Conservation (phyloP, 225 moss, liverwort and hornwort species). For the Asterella californica region DNA sequence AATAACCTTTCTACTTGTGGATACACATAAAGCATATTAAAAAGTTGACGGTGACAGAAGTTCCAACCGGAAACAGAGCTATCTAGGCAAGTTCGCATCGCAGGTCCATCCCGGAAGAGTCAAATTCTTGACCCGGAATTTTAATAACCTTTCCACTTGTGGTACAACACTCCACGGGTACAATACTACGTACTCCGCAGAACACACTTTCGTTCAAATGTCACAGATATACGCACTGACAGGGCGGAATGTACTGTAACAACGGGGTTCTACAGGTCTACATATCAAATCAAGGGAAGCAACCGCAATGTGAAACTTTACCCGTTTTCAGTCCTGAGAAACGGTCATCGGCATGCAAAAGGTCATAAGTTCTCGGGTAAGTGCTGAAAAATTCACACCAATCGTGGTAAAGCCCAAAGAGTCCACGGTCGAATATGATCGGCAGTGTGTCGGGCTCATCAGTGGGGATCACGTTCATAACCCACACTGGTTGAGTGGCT, state of each 20-base stretch:
- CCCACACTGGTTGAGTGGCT: conserved; percentile 51
- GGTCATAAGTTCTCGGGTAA: conserved; percentile 82
- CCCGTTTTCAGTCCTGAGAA: conserved; percentile 56
- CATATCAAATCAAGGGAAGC: neutral
- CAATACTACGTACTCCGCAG: neutral
- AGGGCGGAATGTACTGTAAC: neutral
- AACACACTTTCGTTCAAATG: neutral
- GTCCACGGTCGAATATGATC: conserved; percentile 71
- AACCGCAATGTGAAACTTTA: conserved; percentile 2
- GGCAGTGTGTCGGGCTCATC: conserved; percentile 79
- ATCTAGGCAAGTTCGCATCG: no score
- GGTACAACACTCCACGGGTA: neutral
- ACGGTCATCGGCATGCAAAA: conserved; percentile 69
- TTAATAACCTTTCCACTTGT: no score
- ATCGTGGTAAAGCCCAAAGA: conserved; percentile 85
- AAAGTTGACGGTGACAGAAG: no score
- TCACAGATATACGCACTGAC: neutral
- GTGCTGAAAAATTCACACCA: conserved; percentile 94
- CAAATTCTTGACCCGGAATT: no score
- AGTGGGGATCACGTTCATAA: conserved; percentile 71
- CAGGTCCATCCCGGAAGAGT: no score
- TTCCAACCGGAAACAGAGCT: no score
- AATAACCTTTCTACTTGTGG: neutral
- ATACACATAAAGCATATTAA: no score
- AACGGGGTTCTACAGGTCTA: neutral